phyloP scores from a whole-genome alignment of 2,329 filamentous ascomycete species.

The Trichoderma harzianum region DNA sequence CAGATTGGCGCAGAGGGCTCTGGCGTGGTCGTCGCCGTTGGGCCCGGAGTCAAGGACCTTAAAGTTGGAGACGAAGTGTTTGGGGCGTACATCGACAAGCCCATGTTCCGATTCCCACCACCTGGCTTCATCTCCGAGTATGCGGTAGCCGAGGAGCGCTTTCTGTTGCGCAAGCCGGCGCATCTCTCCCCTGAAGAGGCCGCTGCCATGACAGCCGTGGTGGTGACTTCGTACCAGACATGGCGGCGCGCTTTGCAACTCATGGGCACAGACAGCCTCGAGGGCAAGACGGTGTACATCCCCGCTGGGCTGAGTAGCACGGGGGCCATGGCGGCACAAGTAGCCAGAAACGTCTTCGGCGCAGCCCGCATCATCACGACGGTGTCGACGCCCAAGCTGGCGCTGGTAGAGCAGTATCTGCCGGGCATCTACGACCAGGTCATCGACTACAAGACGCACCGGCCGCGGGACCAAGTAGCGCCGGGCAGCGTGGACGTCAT shows the following conservation, averaged over 20 bases:
- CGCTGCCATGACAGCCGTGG: constrained; percentile 35
- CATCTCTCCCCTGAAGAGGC: constrained; percentile 35
- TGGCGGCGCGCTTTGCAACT: constrained; percentile 39
- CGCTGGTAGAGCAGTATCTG: constrained; percentile 40
- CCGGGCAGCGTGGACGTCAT: constrained; percentile 47
- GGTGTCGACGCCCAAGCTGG: constrained; percentile 50
- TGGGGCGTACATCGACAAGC: constrained; percentile 37
- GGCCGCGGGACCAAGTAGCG: constrained; percentile 37
- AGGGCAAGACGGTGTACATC: constrained; percentile 51
- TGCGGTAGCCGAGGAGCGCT: constrained; percentile 32
- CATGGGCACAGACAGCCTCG: constrained; percentile 37
- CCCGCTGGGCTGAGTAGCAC: constrained; percentile 48
- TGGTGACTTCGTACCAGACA: constrained; percentile 43
- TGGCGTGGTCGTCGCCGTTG: constrained; percentile 33
- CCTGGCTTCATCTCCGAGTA: constrained; percentile 42
- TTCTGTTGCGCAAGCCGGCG: constrained; percentile 34
- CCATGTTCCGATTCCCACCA: constrained; percentile 28
- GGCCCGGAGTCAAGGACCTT: constrained; percentile 27
- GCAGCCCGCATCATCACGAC: constrained; percentile 48
- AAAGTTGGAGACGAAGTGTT: constrained; percentile 39
- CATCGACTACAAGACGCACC: constrained; percentile 47
- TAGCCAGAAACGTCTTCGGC: constrained; percentile 49
- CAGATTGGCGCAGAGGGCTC: constrained; percentile 32
- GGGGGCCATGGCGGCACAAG: constrained; percentile 45
- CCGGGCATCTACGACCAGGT: constrained; percentile 47